Conservation (phyloP, 257 asterid genomes). For the Solanum dulcamara region DNA sequence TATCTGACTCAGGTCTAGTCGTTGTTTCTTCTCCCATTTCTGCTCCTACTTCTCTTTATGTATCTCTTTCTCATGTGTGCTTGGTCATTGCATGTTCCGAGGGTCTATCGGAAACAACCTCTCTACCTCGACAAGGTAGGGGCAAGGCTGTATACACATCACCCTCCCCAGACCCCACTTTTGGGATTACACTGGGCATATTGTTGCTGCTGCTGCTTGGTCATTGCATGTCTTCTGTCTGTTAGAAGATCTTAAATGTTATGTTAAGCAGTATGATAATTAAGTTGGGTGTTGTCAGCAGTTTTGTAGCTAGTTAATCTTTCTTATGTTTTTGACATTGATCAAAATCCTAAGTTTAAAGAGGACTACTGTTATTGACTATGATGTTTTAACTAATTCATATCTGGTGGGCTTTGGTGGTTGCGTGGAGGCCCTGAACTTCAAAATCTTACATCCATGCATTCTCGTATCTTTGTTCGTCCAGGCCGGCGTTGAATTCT, state of each 20-base stretch:
- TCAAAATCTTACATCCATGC: too few relatives aligned
- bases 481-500: too few relatives aligned
- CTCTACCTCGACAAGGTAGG: neutral
- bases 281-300: too few relatives aligned
- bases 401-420: too few relatives aligned
- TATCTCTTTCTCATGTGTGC: neutral
- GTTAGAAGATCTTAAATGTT: neutral
- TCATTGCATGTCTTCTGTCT: neutral
- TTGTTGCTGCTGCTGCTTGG: neutral
- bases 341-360: too few relatives aligned
- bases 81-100: neutral
- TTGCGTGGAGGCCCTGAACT: too few relatives aligned
- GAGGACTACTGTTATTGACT: too few relatives aligned
- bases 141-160: neutral
- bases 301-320: too few relatives aligned
- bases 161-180: neutral
- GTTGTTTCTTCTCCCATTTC: neutral
- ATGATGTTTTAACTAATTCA: too few relatives aligned
- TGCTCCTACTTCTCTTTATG: neutral
- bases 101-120: neutral
- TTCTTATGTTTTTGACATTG: too few relatives aligned
- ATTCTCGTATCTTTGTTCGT: too few relatives aligned
- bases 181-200: neutral
- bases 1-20: constrained; percentile 80
- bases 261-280: too few relatives aligned